These are phyloP conservation scores for Vigna hirtella DNA, from an alignment of 306 rosid species.

Conservation along the genomic window DNA sequence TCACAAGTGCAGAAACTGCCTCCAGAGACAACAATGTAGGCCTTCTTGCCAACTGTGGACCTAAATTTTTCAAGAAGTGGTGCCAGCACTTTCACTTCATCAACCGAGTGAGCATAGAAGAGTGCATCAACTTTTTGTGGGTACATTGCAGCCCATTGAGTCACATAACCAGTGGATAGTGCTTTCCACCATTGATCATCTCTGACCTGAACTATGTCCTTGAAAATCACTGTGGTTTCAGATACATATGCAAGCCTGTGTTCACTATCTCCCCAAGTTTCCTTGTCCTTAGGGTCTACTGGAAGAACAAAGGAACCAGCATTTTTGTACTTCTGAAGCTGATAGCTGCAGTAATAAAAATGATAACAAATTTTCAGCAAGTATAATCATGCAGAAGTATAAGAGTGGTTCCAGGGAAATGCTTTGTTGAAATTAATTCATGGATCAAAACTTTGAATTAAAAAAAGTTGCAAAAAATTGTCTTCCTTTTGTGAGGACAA, in stretches of 20 bases:
- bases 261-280: constrained; percentile 99
- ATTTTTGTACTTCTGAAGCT: constrained; percentile 89
- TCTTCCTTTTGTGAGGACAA: constrained; percentile 4
- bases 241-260: constrained; percentile 96
- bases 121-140: constrained; percentile 94
- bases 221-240: constrained; percentile 96
- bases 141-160: constrained; percentile 97
- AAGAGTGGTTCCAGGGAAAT: constrained; percentile 1
- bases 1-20: constrained; percentile 78
- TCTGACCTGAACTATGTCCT: constrained; percentile 88
- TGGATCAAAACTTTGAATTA: not conserved
- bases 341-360: constrained; percentile 67
- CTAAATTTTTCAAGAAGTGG: constrained; percentile 91
- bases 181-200: constrained; percentile 99
- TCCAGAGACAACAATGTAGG: constrained; percentile 83
- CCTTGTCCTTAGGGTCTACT: constrained; percentile 81
- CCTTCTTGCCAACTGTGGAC: constrained; percentile 82
- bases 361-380: not conserved
- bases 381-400: not conserved
- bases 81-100: constrained; percentile 76
- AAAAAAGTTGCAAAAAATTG: not conserved
- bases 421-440: constrained; percentile 22
- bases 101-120: constrained; percentile 84
- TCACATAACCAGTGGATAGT: constrained; percentile 81
- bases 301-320: constrained; percentile 96